Percentiles rank a stretch among this genome's conserved stretches.
Conservation (phyloP, 108 stramenopile species). For the Conticribra weissflogii region DNA sequence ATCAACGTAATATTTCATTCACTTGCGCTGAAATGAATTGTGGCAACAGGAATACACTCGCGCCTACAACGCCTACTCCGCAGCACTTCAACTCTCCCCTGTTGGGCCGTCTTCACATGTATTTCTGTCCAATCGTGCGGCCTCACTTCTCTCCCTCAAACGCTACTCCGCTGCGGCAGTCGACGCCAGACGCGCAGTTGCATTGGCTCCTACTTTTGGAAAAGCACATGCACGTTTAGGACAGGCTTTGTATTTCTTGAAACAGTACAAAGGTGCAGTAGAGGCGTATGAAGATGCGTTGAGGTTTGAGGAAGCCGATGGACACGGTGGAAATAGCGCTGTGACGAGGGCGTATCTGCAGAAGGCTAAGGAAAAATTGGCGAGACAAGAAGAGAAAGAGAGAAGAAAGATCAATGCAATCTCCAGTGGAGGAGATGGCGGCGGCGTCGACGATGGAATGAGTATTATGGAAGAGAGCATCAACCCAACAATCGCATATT, state of each 20-base stretch:
- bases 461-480: conserved; percentile 60
- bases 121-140: conserved; percentile 86
- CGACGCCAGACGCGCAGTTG: conserved; percentile 83
- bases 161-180: conserved; percentile 84
- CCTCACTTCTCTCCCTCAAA: conserved; percentile 80
- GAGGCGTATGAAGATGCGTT: conserved; percentile 90
- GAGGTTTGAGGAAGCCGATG: conserved; percentile 59
- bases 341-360: conserved; percentile 82
- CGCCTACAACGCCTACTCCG: conserved; percentile 90
- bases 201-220: conserved; percentile 88
- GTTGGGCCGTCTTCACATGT: conserved; percentile 90
- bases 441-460: conserved; percentile 53
- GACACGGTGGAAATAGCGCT: conserved; percentile 43
- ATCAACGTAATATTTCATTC: too few relatives aligned
- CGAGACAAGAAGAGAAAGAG: conserved; percentile 64
- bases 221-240: conserved; percentile 94
- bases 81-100: conserved; percentile 85
- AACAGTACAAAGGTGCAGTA: conserved; percentile 82
- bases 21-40: too few relatives aligned
- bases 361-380: conserved; percentile 81
- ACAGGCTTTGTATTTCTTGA: conserved; percentile 84
- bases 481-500: conserved; percentile 56
- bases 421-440: conserved; percentile 1
- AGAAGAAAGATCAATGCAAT: conserved; percentile 16
- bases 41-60: conserved; percentile 71